A percentile compares a stretch with the other conserved stretches of the same genome.
These are phyloP conservation scores for Vanderwaltozyma verrucispora DNA, from an alignment of 805 yeast genomes.

Conservation along the genomic window DNA sequence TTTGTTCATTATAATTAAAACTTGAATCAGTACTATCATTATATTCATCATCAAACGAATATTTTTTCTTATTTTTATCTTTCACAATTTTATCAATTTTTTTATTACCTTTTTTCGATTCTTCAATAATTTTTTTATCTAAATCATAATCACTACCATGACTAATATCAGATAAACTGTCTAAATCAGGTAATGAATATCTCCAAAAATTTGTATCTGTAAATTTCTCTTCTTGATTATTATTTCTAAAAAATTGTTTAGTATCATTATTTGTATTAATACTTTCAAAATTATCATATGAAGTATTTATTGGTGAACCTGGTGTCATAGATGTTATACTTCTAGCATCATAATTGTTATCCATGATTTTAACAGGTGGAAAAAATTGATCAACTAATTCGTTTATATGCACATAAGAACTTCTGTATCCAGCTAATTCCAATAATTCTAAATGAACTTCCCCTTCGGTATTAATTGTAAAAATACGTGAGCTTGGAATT, in stretches of 20 bases:
- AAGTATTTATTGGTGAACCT: constrained; percentile 17
- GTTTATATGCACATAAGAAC: constrained; percentile 79
- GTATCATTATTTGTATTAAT: constrained; percentile 8
- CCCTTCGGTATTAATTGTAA: constrained; percentile 92
- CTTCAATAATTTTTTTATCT: constrained; percentile 4
- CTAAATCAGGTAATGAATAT: constrained; percentile 58
- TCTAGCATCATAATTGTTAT: constrained; percentile 26
- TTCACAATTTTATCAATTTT: not conserved
- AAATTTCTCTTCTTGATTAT: constrained; percentile 34
- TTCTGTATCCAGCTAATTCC: constrained; percentile 85
- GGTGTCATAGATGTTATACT: constrained; percentile 24
- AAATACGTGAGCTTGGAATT: constrained; percentile 86
- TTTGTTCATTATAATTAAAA: not conserved
- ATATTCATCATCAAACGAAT: not conserved
- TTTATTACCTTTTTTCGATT: constrained; percentile 1
- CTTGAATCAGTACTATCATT: not conserved
- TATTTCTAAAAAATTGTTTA: constrained; percentile 14
- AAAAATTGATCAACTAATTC: constrained; percentile 95
- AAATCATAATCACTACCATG: constrained; percentile 22
- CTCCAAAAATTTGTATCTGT: constrained; percentile 92
- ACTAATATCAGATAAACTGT: constrained; percentile 48
- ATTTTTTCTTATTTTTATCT: not conserved
- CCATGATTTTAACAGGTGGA: constrained; percentile 56
- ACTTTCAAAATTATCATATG: constrained; percentile 11
- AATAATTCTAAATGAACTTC: constrained; percentile 95